Evolutionary conservation across 352 stramenopile species (phyloP).

Genomic region (Phytophthora pisi): DNA sequence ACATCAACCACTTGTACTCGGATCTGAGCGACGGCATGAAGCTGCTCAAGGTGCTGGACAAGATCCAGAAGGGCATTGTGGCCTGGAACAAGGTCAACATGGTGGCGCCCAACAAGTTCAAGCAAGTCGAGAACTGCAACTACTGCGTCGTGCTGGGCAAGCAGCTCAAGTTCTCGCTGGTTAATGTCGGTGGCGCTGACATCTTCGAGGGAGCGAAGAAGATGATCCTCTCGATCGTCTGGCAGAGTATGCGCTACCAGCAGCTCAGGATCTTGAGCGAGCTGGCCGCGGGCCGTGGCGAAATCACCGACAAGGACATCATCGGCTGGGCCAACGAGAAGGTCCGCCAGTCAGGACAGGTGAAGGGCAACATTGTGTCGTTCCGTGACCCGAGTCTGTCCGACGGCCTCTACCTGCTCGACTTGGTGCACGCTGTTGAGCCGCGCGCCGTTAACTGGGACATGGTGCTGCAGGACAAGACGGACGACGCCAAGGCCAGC

Average conservation of each 20-base stretch:
- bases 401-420: conserved; percentile 85
- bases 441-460: conserved; percentile 91
- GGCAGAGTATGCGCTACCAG: conserved; percentile 94
- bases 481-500: conserved; percentile 85
- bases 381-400: conserved; percentile 87
- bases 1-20: conserved; percentile 92
- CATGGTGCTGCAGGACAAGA: conserved; percentile 63
- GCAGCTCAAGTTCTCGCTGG: conserved; percentile 88
- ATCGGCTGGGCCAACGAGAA: conserved; percentile 87
- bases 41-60: conserved; percentile 90
- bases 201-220: conserved; percentile 94
- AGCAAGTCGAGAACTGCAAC: conserved; percentile 91
- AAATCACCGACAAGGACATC: conserved; percentile 86
- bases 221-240: conserved; percentile 93
- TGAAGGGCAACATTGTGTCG: conserved; percentile 75
- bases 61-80: conserved; percentile 90
- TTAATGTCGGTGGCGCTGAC: conserved; percentile 92
- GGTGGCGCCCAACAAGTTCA: conserved; percentile 90
- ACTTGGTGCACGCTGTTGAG: conserved; percentile 89
- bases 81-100: conserved; percentile 91
- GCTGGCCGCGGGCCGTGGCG: conserved; percentile 46
- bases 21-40: conserved; percentile 90
- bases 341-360: conserved; percentile 73
- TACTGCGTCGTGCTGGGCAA: conserved; percentile 90
- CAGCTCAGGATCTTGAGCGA: conserved; percentile 86